phyloP scores from a whole-genome alignment of 2,329 filamentous ascomycete species.

The Metarhizium anisopliae region DNA sequence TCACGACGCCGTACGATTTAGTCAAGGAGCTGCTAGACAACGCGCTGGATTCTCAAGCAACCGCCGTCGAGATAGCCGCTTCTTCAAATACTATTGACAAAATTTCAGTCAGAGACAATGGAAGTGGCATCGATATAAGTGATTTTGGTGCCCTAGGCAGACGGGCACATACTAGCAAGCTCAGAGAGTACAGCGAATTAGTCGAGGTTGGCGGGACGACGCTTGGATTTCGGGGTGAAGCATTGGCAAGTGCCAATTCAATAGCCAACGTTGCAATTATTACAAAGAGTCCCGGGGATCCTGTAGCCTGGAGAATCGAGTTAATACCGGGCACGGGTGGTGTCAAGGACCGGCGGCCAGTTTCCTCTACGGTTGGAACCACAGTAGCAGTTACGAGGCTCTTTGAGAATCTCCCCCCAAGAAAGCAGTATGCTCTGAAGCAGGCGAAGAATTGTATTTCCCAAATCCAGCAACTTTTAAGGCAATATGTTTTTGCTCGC shows the following conservation, averaged over 20 bases:
- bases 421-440: conserved; percentile 49
- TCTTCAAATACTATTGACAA: conserved; percentile 58
- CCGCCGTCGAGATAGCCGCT: conserved; percentile 54
- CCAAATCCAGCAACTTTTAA: conserved; percentile 51
- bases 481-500: conserved; percentile 57
- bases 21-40: conserved; percentile 76
- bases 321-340: conserved; percentile 28
- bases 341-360: conserved; percentile 18
- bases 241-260: conserved; percentile 56
- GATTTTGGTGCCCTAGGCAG: conserved; percentile 56
- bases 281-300: conserved; percentile 54
- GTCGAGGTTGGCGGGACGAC: conserved; percentile 43
- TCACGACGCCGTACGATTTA: conserved; percentile 50
- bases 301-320: conserved; percentile 43
- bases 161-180: conserved; percentile 66
- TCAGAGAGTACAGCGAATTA: conserved; percentile 55
- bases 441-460: conserved; percentile 46
- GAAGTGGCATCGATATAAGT: conserved; percentile 55
- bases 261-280: conserved; percentile 52
- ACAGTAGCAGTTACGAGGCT: conserved; percentile 53
- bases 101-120: conserved; percentile 65
- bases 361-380: conserved; percentile 56
- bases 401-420: conserved; percentile 53
- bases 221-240: conserved; percentile 71
- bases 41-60: conserved; percentile 62